A percentile compares a stretch with the other conserved stretches of the same genome.
Evolutionary conservation across 2,329 filamentous ascomycete genomes (phyloP).

Genomic region (Exophiala sp.): DNA sequence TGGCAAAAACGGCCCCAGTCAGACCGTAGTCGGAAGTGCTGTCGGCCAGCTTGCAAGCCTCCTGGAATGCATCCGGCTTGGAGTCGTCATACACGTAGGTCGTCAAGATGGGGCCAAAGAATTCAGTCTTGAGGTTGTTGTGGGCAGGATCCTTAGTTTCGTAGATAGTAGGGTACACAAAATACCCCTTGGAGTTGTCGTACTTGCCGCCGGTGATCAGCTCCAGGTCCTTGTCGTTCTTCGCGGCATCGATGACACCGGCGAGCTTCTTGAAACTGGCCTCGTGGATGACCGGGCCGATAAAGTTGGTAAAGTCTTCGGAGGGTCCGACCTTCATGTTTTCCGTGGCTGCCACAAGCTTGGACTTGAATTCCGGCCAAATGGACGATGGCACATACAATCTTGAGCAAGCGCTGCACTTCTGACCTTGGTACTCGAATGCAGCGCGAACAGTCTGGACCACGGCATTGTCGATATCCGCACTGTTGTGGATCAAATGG

Average conservation of each 20-base stretch:
- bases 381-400: slow-evolving; percentile 65
- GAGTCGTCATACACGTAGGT: slow-evolving; percentile 68
- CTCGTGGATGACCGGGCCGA: slow-evolving; percentile 74
- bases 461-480: slow-evolving; percentile 66
- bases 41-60: slow-evolving; percentile 61
- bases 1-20: slow-evolving; percentile 69
- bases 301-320: slow-evolving; percentile 62
- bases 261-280: slow-evolving; percentile 69
- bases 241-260: slow-evolving; percentile 65
- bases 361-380: slow-evolving; percentile 63
- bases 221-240: slow-evolving; percentile 60
- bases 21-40: slow-evolving; percentile 68
- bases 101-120: slow-evolving; percentile 68
- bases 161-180: slow-evolving; percentile 71
- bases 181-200: slow-evolving; percentile 67
- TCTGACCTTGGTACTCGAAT: slow-evolving; percentile 79
- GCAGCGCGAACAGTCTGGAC: slow-evolving; percentile 71
- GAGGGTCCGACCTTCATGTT: slow-evolving; percentile 62
- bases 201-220: slow-evolving; percentile 66
- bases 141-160: slow-evolving; percentile 61
- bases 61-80: slow-evolving; percentile 45
- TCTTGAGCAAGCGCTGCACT: slow-evolving; percentile 72
- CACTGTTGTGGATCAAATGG: slow-evolving; percentile 66
- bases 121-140: slow-evolving; percentile 63
- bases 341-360: slow-evolving; percentile 57